Base-by-base conservation (phyloP, 768 basidiomycete genomes). In the Amanita rubescens region DNA sequence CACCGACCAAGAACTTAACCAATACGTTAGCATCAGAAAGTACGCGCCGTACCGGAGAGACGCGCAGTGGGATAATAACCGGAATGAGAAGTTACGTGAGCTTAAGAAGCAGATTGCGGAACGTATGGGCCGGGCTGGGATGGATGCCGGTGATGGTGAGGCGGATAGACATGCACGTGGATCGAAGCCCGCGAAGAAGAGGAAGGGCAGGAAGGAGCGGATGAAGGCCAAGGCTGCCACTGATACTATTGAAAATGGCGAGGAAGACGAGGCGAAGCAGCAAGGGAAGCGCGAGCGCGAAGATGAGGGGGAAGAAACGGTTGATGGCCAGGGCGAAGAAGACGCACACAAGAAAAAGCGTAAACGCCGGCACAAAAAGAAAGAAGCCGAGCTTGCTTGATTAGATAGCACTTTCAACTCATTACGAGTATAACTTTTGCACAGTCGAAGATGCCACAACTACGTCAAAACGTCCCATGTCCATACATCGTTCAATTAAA, bases 1-100 rank as follows among this genome's bases (percentile, higher is more conserved):
- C 5, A 90, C 85, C 3, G 95, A 99, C 68, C 75, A 82, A 52
- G 96, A 99, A 64, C 78, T 99, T 46, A 99, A 98, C 70, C 77
- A 89, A 54, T 92, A 92, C 67, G 79, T 95, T 69, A 81, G 87
- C 41, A 74, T 98, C 61, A 95, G 91, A 71, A 87, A 88, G 66
- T 78, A 91, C 58, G 96, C 95, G 14, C 91, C 96, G 5, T 98
- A 97, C 67, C 82, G 90, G 39, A 74, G 80, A 60, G 68, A 63
- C 27, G 67, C 63, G n/a, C 72, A 67, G 30, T 91, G 85, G 83
- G 87, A 88, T 61, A 67, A 73, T 32, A 76, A 72, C 35, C 77
- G 89, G 12, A 72, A 71, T 20, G 80, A 85, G 43, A 79, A 84
- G 58, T 71, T 95, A 42, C 73, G 77, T 61, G 87, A 93, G 55